Evolutionary conservation across 2,329 filamentous ascomycete genomes (phyloP), one percentile per base, ranked within the genome.

Genomic region (Paraphaeosphaeria minitans): DNA sequence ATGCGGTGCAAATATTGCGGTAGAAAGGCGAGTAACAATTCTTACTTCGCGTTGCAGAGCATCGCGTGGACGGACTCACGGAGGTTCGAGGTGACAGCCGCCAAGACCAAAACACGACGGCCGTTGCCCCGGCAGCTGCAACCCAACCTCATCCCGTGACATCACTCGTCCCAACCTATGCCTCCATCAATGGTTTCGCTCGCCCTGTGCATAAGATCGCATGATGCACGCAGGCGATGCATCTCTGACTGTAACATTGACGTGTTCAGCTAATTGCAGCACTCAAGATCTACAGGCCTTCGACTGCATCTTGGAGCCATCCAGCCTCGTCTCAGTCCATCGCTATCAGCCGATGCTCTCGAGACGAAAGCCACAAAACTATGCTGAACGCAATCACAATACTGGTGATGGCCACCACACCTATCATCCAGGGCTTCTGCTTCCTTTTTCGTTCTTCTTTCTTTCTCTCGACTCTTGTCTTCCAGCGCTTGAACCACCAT

Each of bases 401-500:
- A 4, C 31, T 24, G 13, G 27, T 39, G 48, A 54, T 37, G 6
- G 52, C 49, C 9, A 58, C 22, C 1, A 27, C 21, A 27, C 56
- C 59, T 5, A 61, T 24, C 37, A 54, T 12, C 37, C 55, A 48
- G 21, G n/a, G 27, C 19, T 47, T 22, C n/a, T 53, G 53, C 13
- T 41, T 31, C n/a, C 4, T 53, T 13, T 14, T 27, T 3, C n/a
- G 10, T 4, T 43, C 29, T 10, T 45, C 35, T 31, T 19, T 56
- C 45, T 55, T 53, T 37, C 33, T 42, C 46, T 61, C 59, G 6
- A 58, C 59, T 19, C 43, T 58, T n/a, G 21, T 33, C 45, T 52
- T 58, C 59, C 59, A 58, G n/a, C 45, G 19, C 14, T 33, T 43
- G 48, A 61, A 58, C 55, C 59, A 56, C 59, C 59, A 61, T 16